Base-by-base conservation (phyloP, 768 basidiomycete genomes). In the Lactarius akahatsu region DNA sequence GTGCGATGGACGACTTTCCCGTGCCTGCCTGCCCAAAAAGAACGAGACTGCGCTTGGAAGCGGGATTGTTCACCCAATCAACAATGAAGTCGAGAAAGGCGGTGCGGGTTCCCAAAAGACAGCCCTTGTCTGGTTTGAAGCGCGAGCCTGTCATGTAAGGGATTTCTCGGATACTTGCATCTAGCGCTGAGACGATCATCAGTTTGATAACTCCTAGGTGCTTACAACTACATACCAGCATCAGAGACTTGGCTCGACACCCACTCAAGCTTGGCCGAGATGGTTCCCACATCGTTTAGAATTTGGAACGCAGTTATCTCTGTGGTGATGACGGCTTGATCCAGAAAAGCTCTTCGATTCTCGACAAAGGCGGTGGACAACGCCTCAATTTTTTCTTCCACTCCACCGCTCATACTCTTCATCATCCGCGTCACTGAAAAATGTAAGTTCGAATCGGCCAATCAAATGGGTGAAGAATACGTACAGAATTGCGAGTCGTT, bases 1-100 rank as follows among this genome's bases (percentile, higher is more conserved):
- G 50, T 52, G 50, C 50, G 23, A 52, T 52, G 23, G 50, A 23
- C 15, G 50, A 52, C 23, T 52, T 52, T 26, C 50, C 50, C 50
- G 50, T 52, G 50, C 50, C 50, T 23, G 58, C 58, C 28, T 15
- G 40, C 3, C 58, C 58, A 1, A 59, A 45, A 13, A 59, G 58
- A 9, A 59, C 41, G 28, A 59, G 58, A 52, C 11, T 23, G 6
- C 50, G 50, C 50, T 23, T 13, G 13, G 50, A 52, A 26, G 23
- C 18, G 11, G 56, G 56, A n/a, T 34, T 36, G n/a, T 57, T 57
- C 9, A 15, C 56, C 56, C 56, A 57, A 11, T 57, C n/a, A 15
- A 36, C n/a, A n/a, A 34, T 57, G 8, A 57, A 57, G 28, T 57
- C 56, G 32, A 52, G 23, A 23, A 52, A 52, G 2, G 23, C 23